Evolutionary conservation across 345 rosid genomes (phyloP).

Genomic region (Brassica rapa): DNA sequence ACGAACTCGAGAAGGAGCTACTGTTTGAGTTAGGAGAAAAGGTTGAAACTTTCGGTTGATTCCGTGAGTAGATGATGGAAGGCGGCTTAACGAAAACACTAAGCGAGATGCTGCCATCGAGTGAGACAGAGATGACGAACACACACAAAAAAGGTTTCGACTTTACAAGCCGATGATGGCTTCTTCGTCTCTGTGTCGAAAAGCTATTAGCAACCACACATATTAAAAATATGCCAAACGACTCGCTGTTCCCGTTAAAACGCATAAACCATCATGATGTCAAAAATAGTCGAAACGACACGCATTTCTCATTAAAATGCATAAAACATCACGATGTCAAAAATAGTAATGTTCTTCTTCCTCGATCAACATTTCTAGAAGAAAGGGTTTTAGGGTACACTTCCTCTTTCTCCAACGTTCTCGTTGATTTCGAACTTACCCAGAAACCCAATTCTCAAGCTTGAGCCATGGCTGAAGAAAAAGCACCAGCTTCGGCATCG

Average conservation of each 20-base stretch:
- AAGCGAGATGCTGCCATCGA: constrained; percentile 29
- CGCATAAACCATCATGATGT: too few relatives aligned
- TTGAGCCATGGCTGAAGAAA: neutral
- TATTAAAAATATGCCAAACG: too few relatives aligned
- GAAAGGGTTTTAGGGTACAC: too few relatives aligned
- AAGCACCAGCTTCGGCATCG: neutral
- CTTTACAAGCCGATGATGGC: neutral
- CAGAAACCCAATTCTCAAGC: neutral
- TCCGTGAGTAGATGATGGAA: constrained; percentile 18
- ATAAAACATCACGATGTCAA: too few relatives aligned
- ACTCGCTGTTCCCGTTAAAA: too few relatives aligned
- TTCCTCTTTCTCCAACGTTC: neutral
- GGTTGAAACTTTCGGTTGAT: constrained; percentile 27
- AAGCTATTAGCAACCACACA: too few relatives aligned
- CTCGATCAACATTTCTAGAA: too few relatives aligned
- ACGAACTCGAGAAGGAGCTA: constrained; percentile 21
- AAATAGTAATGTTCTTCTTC: too few relatives aligned
- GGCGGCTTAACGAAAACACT: constrained; percentile 20
- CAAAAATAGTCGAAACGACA: too few relatives aligned
- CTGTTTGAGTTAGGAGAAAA: constrained; percentile 14
- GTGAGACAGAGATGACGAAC: neutral
- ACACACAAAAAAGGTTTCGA: neutral
- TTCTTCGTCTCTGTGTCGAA: too few relatives aligned
- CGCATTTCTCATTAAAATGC: too few relatives aligned
- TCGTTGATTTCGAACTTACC: neutral